Percentiles rank a stretch among this genome's conserved stretches.
phyloP scores from a whole-genome alignment of 257 asterid genomes.

The Salvia rosmarinus region DNA sequence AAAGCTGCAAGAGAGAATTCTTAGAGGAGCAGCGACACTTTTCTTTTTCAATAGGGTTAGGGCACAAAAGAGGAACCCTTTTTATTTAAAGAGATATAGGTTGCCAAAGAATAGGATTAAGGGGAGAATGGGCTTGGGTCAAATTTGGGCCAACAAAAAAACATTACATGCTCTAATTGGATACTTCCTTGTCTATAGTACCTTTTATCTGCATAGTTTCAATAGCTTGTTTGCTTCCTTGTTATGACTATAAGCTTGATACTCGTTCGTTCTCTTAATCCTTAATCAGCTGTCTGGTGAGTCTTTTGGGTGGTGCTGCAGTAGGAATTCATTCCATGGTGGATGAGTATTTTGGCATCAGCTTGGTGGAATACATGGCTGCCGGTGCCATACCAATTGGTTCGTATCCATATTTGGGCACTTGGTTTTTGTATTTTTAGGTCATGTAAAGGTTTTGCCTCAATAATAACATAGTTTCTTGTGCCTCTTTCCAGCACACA shows the following conservation, averaged over 20 bases:
- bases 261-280: constrained; percentile 5
- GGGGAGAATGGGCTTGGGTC: no score
- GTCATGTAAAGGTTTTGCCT: constrained; percentile 4
- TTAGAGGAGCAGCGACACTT: no score
- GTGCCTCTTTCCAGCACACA: constrained; percentile 69
- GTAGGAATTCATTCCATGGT: constrained; percentile 92
- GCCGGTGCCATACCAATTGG: constrained; percentile 97
- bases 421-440: not conserved
- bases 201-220: not conserved
- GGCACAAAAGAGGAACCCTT: no score
- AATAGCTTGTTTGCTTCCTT: not conserved
- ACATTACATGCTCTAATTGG: no score
- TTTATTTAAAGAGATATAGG: no score
- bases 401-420: constrained; percentile 33
- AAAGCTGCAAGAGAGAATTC: no score
- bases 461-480: not conserved
- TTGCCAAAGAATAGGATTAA: no score
- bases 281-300: constrained; percentile 68
- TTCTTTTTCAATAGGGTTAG: no score
- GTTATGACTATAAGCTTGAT: constrained; percentile 7
- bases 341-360: constrained; percentile 94
- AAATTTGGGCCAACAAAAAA: no score
- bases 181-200: not conserved
- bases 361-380: constrained; percentile 97
- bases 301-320: constrained; percentile 80